phyloP scores from a whole-genome alignment of 768 basidiomycete species.

The Suillus luteus region DNA sequence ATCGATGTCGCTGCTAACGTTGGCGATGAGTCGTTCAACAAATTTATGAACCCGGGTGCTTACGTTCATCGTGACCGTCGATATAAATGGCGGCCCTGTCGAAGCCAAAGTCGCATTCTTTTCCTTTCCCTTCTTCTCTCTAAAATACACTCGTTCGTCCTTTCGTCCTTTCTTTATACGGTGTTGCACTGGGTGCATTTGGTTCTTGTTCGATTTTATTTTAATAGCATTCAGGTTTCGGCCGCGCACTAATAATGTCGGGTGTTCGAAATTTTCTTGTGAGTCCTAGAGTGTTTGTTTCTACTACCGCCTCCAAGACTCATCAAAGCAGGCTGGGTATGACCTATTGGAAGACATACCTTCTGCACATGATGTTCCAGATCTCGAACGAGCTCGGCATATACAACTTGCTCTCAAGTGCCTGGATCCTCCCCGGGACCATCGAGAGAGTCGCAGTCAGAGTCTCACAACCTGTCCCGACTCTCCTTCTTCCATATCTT shows the following conservation, averaged over 20 bases:
- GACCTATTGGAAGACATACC: background rate
- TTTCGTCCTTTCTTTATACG: background rate
- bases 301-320: background rate
- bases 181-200: constrained; percentile 2
- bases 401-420: background rate
- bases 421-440: background rate
- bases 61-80: background rate
- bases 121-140: background rate
- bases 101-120: background rate
- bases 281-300: background rate
- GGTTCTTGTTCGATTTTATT: background rate
- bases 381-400: background rate
- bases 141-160: background rate
- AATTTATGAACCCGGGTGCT: background rate
- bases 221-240: background rate
- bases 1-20: background rate
- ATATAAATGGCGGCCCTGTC: background rate
- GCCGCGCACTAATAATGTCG: background rate
- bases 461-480: background rate
- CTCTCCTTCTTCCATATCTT: background rate
- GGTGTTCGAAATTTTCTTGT: background rate
- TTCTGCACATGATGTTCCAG: background rate
- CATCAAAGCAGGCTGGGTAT: background rate
- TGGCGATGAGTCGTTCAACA: background rate
- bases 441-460: background rate